Evolutionary conservation across 2,329 filamentous ascomycete genomes (phyloP), one percentile per base, ranked within the genome.

Genomic region (Aspergillus sp.): DNA sequence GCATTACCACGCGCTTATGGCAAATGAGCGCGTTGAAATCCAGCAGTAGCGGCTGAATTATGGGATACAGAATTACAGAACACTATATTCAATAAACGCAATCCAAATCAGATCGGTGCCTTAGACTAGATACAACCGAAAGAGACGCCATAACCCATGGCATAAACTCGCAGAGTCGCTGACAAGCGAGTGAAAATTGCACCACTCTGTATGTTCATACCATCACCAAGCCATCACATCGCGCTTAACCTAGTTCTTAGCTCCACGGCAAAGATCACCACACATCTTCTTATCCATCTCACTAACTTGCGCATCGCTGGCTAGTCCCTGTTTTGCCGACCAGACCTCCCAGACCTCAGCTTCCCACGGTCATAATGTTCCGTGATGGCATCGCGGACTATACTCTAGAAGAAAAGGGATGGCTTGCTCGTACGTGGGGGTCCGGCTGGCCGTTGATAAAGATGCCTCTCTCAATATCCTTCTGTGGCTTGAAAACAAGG

Each of bases 361-460:
- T 56, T 71, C 67, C 60, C 81, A 20, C 65, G 64, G 51, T 72
- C 64, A 51, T 71, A 65, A 53, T 81, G 77, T 27, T 70, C 68
- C 27, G 67, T 68, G 30, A 81, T 63, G 12, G 69, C 59, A 37
- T 79, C 71, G 3, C 78, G 74, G 32, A 76, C 71, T 3, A 64
- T 62, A 38, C 71, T 71, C 67, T 81, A 78, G 70, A 81, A 80
- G 63, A 74, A 79, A 0, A 82, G 64, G 0, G 78, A 77, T 0
- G 79, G 79, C 78, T 60, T 81, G 77, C 61, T 85, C 82, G 62
- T 77, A 74, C 43, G 71, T 69, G 0, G 15, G 81, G 80, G 60
- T 85, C 81, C 62, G 84, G 68, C 60, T 83, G 76, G 45, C 82
- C 81, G 57, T 80, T 83, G 60, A 81, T 67, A 50, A 83, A 84